Percentiles rank a stretch among this genome's conserved stretches.
phyloP scores from a whole-genome alignment of 768 basidiomycete genomes.

The Sarcomyxa edulis region DNA sequence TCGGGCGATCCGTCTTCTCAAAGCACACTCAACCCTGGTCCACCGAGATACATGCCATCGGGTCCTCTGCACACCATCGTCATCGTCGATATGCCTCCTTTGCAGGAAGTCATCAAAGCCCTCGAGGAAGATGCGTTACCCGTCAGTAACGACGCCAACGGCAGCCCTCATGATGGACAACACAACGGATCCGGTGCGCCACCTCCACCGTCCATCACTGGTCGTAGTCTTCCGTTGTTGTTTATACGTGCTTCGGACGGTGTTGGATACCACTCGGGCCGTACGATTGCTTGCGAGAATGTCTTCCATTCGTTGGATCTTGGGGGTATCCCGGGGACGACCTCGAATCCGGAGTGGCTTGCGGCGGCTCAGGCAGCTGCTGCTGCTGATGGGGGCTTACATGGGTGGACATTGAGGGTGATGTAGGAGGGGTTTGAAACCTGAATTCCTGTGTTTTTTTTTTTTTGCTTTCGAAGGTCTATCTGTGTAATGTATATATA shows the following conservation, averaged over 20 bases:
- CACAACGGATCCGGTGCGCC: constrained; percentile 20
- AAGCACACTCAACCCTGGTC: constrained; percentile 20
- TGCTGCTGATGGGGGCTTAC: constrained; percentile 57
- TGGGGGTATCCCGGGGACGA: constrained; percentile 40
- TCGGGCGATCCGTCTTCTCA: constrained; percentile 18
- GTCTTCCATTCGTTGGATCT: constrained; percentile 70
- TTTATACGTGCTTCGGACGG: constrained; percentile 81
- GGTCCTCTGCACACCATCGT: constrained; percentile 72
- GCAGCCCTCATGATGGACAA: constrained; percentile 24
- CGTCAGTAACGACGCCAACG: constrained; percentile 30
- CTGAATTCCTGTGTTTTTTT: constrained; percentile 17
- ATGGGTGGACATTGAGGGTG: constrained; percentile 77
- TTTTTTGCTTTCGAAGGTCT: constrained; percentile 12
- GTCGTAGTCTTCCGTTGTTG: constrained; percentile 69
- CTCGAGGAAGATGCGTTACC: constrained; percentile 67
- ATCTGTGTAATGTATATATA: constrained; percentile 5
- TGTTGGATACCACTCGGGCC: constrained; percentile 86
- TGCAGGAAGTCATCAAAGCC: constrained; percentile 72
- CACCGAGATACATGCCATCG: constrained; percentile 47
- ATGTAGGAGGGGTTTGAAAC: constrained; percentile 42
- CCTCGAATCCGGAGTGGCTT: constrained; percentile 56
- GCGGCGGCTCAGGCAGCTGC: constrained; percentile 67
- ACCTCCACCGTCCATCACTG: constrained; percentile 50
- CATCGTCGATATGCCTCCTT: constrained; percentile 78
- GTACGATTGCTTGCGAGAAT: constrained; percentile 79